Evolutionary conservation across 768 basidiomycete genomes (phyloP).

Genomic region (Termitomyces sp.): DNA sequence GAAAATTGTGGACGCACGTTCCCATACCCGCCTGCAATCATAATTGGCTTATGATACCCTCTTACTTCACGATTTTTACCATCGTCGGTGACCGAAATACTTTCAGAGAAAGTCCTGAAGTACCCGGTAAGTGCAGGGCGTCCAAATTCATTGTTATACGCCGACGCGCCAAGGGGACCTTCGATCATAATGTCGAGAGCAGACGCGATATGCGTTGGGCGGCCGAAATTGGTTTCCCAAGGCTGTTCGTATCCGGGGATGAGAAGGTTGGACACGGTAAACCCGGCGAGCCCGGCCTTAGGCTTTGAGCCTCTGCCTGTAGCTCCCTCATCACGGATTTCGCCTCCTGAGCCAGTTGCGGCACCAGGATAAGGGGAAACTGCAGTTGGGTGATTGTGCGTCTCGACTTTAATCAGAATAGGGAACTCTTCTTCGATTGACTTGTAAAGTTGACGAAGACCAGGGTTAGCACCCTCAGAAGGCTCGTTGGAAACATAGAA

Average conservation of each 20-base stretch:
- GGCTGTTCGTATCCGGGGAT: slow-evolving; percentile 90
- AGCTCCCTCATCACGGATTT: slow-evolving; percentile 97
- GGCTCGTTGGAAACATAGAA: slow-evolving; percentile 49
- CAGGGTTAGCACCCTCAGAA: slow-evolving; percentile 17
- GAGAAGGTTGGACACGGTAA: slow-evolving; percentile 89
- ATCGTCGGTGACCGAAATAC: slow-evolving; percentile 49
- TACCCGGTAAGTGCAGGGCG: slow-evolving; percentile 90
- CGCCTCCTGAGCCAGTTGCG: slow-evolving; percentile 96
- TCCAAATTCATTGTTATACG: slow-evolving; percentile 99
- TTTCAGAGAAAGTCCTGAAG: slow-evolving; percentile 91
- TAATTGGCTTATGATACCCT: slow-evolving; percentile 99
- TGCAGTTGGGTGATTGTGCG: slow-evolving; percentile 98
- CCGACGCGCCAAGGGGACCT: slow-evolving; percentile 88
- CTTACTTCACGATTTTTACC: slow-evolving; percentile 56
- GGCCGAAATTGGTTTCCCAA: slow-evolving; percentile 94
- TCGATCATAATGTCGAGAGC: slow-evolving; percentile 97
- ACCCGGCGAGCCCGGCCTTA: slow-evolving; percentile 91
- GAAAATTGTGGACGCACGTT: slow-evolving; percentile 86
- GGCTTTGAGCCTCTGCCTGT: slow-evolving; percentile 94
- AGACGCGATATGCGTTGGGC: slow-evolving; percentile 86
- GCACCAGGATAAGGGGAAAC: slow-evolving; percentile 99
- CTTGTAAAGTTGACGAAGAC: slow-evolving; percentile 41
- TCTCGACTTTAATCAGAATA: slow-evolving; percentile 96
- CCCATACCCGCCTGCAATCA: slow-evolving; percentile 97
- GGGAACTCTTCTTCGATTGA: slow-evolving; percentile 66